These are phyloP conservation scores for Narthecium ossifragum DNA, from an alignment of 106 monocot genomes.

Conservation along the genomic window DNA sequence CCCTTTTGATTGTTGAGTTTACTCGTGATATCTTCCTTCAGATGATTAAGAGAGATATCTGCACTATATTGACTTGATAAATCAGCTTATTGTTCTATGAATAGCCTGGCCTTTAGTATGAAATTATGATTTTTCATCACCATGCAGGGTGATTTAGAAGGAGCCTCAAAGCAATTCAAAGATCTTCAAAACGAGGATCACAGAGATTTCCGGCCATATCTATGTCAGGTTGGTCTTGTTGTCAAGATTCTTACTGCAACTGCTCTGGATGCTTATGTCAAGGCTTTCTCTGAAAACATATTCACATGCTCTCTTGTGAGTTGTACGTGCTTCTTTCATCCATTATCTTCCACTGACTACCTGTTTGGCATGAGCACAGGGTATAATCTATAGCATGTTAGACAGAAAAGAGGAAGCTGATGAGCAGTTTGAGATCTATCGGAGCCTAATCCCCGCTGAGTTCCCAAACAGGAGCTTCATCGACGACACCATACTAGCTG, in stretches of 20 bases:
- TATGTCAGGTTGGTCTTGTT: constrained; percentile 58
- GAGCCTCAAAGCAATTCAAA: constrained; percentile 52
- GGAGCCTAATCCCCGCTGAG: constrained; percentile 71
- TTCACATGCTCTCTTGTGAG: not conserved
- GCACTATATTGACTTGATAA: too few relatives aligned
- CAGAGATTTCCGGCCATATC: constrained; percentile 84
- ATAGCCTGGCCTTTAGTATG: too few relatives aligned
- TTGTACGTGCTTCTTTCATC: not conserved
- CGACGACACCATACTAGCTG: constrained; percentile 53
- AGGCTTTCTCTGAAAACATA: not conserved
- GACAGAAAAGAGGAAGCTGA: constrained; percentile 77
- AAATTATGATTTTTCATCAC: not conserved
- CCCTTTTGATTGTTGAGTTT: not conserved
- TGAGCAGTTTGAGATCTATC: constrained; percentile 72
- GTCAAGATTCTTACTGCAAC: too few relatives aligned
- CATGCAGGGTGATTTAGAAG: constrained; percentile 77
- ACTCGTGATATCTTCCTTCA: too few relatives aligned
- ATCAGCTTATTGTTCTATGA: too few relatives aligned
- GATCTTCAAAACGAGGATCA: constrained; percentile 62
- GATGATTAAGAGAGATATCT: too few relatives aligned
- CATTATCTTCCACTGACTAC: too few relatives aligned
- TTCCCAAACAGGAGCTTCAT: constrained; percentile 76
- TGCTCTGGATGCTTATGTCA: too few relatives aligned
- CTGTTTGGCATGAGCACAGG: constrained; percentile 30
- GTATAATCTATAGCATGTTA: constrained; percentile 71